phyloP scores from a whole-genome alignment of 129 eudicot species.

The Saposhnikovia divaricata region DNA sequence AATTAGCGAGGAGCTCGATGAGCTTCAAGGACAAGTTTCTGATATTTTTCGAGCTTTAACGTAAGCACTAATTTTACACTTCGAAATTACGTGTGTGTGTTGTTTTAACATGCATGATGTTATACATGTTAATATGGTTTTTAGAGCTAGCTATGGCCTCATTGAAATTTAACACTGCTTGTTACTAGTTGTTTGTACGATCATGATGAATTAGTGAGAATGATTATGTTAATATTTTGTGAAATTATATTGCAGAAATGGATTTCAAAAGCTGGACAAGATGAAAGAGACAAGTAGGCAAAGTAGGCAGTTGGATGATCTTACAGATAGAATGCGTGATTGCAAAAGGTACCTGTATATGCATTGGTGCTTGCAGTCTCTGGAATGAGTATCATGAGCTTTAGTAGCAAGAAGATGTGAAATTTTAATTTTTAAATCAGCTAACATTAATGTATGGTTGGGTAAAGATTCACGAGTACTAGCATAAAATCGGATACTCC shows the following conservation, averaged over 20 bases:
- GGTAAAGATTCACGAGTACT: not conserved
- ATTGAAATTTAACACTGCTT: not conserved
- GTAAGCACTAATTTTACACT: conserved; percentile 36
- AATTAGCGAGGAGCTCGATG: conserved; percentile 82
- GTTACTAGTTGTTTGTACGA: not conserved
- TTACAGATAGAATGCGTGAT: conserved; percentile 89
- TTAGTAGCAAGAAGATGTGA: not conserved
- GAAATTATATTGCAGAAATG: conserved; percentile 48
- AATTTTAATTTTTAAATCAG: not conserved
- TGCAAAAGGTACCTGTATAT: conserved; percentile 63
- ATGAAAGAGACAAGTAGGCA: conserved; percentile 77
- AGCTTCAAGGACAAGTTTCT: conserved; percentile 76
- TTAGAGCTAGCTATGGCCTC: not conserved
- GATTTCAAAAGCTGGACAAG: conserved; percentile 92
- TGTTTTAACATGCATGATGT: not conserved
- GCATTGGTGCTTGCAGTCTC: not conserved
- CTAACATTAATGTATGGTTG: not conserved
- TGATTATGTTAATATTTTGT: not conserved
- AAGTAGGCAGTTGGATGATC: conserved; percentile 97
- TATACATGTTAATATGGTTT: not conserved
- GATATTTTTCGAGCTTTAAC: conserved; percentile 89
- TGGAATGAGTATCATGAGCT: not conserved
- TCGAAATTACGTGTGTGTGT: not conserved
- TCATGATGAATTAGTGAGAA: not conserved
- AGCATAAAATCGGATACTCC: not conserved